phyloP scores from a whole-genome alignment of 2,329 filamentous ascomycete species.

The Aspergillus viridinutans region DNA sequence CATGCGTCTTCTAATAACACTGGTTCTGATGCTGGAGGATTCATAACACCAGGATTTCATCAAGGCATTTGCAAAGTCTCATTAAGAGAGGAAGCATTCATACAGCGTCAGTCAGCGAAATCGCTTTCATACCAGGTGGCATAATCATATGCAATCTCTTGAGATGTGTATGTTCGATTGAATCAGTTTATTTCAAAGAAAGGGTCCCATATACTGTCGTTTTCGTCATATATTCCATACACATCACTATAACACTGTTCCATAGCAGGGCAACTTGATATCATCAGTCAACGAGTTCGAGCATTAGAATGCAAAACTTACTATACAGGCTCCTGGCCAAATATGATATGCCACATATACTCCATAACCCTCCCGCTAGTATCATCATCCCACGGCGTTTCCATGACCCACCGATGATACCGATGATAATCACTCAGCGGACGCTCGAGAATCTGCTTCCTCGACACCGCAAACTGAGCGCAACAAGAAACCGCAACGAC shows the following conservation, averaged over 20 bases:
- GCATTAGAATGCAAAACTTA: conserved; percentile 18
- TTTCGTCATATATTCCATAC: conserved; percentile 11
- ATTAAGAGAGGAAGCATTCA: neutral
- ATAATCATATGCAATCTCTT: neutral
- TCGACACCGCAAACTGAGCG: conserved; percentile 61
- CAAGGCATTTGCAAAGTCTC: too few relatives aligned
- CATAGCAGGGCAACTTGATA: conserved; percentile 23
- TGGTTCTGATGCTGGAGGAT: neutral
- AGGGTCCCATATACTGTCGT: neutral
- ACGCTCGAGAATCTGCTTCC: conserved; percentile 47
- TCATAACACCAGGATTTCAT: neutral
- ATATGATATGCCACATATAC: conserved; percentile 61
- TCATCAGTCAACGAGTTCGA: neutral
- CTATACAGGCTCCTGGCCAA: conserved; percentile 39
- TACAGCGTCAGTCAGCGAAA: neutral
- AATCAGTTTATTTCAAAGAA: neutral
- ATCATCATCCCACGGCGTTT: conserved; percentile 51
- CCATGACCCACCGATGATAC: conserved; percentile 56
- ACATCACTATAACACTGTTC: conserved; percentile 24
- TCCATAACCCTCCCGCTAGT: conserved; percentile 58
- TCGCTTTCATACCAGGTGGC: too few relatives aligned
- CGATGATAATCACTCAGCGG: conserved; percentile 51
- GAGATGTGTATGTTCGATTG: neutral
- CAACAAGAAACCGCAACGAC: conserved; percentile 56
- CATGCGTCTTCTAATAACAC: too few relatives aligned